Conservation (phyloP, 805 yeast species). For the Zygotorulaspora chibaensis region DNA sequence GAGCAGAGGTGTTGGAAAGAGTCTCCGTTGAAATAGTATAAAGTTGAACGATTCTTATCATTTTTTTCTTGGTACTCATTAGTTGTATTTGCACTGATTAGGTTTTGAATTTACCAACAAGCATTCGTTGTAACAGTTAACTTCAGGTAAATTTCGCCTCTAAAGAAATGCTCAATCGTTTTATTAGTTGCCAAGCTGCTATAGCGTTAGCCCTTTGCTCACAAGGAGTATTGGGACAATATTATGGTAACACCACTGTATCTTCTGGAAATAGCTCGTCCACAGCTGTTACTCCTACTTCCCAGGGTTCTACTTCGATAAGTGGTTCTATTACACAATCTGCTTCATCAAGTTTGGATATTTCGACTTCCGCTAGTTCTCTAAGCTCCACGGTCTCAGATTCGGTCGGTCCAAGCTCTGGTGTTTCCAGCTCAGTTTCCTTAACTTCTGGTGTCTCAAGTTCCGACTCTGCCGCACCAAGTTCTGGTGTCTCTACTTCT, state of each 20-base stretch:
- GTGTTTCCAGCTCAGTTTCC: too few relatives aligned
- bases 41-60: too few relatives aligned
- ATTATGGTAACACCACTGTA: neutral
- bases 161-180: conserved; percentile 4
- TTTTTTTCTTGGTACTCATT: too few relatives aligned
- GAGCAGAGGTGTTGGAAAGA: too few relatives aligned
- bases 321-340: conserved; percentile 11
- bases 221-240: neutral
- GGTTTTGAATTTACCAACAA: too few relatives aligned
- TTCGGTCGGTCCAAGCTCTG: too few relatives aligned
- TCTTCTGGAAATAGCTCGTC: conserved; percentile 1
- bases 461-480: conserved; percentile 9
- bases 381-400: too few relatives aligned
- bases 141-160: neutral
- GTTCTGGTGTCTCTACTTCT: neutral
- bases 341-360: conserved; percentile 1
- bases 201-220: conserved; percentile 1
- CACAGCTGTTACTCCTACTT: conserved; percentile 9
- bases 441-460: too few relatives aligned
- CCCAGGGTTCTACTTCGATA: conserved; percentile 11
- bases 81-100: too few relatives aligned
- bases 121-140: neutral
- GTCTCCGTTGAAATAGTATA: too few relatives aligned
- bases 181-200: neutral
- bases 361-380: conserved; percentile 5